Evolutionary conservation across 1,284 basidiomycete species (phyloP), one percentile per base, ranked within the genome.

Genomic region (Boletus sp.): DNA sequence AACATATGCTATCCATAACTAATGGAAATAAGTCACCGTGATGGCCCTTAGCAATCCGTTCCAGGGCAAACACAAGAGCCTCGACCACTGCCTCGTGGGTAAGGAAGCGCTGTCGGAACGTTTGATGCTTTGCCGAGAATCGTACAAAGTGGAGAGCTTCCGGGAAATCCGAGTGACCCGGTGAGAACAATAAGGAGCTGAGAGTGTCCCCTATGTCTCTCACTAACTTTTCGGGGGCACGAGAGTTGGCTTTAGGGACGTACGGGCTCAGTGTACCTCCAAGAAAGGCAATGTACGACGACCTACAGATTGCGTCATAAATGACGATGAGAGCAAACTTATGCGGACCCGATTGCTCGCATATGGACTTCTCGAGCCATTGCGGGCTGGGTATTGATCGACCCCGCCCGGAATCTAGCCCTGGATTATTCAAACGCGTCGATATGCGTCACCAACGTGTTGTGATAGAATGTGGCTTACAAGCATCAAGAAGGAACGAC

Each of bases 291-390:
- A 21, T 27, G 4, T 8, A 38, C n/a, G 27, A 37, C 16, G 23
- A 2, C 64, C 1, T 55, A 63, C 64, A 49, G 25, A 23, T 28
- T 8, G 21, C 25, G 16, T 52, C 30, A 17, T 33, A 38, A 8
- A 66, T 53, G 46, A 65, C 30, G 6, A 17, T 14, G 27, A 67
- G 59, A 6, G 46, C 47, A 57, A 67, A 52, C 21, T 52, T 59
- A 1, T 37, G 13, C 1, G 37, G 30, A 27, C 10, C 44, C 13
- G 56, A 30, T 11, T 9, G 31, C 13, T 16, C 10, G 10, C 11
- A 4, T 21, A 57, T 37, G 6, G 16, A 10, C 14, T 3, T 1
- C 6, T 25, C 56, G 1, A 4, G 2, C 64, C 58, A 65, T 14
- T 19, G 4, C 14, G 49, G 37, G 6, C 4, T n/a, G n/a, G 37